A percentile compares a stretch with the other conserved stretches of the same genome.
phyloP scores from a whole-genome alignment of 768 basidiomycete species.

The Chalciporus pseudorubinellus region DNA sequence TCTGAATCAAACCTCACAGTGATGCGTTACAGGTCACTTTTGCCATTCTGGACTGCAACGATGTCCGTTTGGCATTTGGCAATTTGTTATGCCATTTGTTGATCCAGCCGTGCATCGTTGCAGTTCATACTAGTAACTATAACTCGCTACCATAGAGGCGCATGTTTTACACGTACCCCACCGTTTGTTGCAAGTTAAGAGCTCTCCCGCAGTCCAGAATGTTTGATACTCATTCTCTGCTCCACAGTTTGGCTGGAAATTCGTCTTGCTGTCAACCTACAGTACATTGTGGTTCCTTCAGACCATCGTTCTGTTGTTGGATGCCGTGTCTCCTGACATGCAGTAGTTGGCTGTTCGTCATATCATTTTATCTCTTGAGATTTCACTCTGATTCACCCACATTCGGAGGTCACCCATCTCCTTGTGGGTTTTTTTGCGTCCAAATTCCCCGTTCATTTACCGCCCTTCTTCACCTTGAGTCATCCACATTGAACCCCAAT shows the following conservation, averaged over 20 bases:
- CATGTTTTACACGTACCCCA: neutral
- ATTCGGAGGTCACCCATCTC: neutral
- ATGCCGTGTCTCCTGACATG: constrained; percentile 7
- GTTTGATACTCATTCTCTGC: neutral
- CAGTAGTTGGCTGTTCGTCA: constrained; percentile 18
- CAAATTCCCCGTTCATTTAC: constrained; percentile 1
- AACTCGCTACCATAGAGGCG: neutral
- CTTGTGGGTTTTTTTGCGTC: constrained; percentile 5
- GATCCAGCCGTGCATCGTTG: constrained; percentile 8
- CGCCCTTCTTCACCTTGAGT: neutral
- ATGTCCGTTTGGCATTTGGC: neutral
- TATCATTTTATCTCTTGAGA: constrained; percentile 4
- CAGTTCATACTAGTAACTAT: constrained; percentile 10
- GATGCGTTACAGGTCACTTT: neutral
- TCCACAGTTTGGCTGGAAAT: neutral
- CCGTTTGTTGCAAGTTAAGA: neutral
- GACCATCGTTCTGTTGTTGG: neutral
- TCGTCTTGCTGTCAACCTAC: neutral
- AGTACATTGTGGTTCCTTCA: neutral
- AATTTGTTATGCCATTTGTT: neutral
- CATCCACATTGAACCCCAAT: neutral
- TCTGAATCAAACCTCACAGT: neutral
- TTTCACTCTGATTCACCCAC: constrained; percentile 7
- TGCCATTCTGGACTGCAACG: constrained; percentile 1
- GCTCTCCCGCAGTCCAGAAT: neutral